Evolutionary conservation across 2,329 filamentous ascomycete species (phyloP).

Genomic region (Neonectria sp.): DNA sequence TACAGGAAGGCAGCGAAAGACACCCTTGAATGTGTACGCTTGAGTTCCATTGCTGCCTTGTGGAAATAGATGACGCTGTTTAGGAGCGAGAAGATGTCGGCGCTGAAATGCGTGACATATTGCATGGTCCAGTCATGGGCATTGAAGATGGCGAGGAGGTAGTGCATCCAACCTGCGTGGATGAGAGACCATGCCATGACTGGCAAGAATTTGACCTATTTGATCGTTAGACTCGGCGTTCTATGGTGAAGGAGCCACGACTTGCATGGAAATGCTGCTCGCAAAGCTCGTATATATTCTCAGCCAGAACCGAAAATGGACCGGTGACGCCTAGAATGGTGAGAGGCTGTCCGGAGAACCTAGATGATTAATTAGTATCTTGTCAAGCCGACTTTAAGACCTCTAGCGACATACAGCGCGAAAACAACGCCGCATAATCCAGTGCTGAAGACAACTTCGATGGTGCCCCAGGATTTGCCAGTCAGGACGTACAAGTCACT

Average conservation of each 20-base stretch:
- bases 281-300: slow-evolving; percentile 75
- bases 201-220: slow-evolving; percentile 71
- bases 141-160: slow-evolving; percentile 75
- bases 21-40: slow-evolving; percentile 69
- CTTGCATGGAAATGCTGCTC: slow-evolving; percentile 67
- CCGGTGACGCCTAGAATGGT: slow-evolving; percentile 78
- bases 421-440: slow-evolving; percentile 76
- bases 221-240: slow-evolving; percentile 7
- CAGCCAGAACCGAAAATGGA: slow-evolving; percentile 76
- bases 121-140: slow-evolving; percentile 80
- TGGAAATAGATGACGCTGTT: slow-evolving; percentile 80
- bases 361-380: slow-evolving; percentile 34
- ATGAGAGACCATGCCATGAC: slow-evolving; percentile 79
- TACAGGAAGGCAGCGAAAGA: slow-evolving; percentile 76
- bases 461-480: slow-evolving; percentile 75
- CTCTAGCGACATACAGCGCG: slow-evolving; percentile 62
- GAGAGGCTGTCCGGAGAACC: slow-evolving; percentile 72
- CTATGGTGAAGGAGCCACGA: neutral
- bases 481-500: slow-evolving; percentile 75
- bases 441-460: slow-evolving; percentile 78
- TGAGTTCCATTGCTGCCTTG: slow-evolving; percentile 75
- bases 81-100: slow-evolving; percentile 76
- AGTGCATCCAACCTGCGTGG: slow-evolving; percentile 77
- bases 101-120: slow-evolving; percentile 77
- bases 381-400: neutral